Conservation (phyloP, 2,329 filamentous ascomycete species). For the Neonectria ditissima region DNA sequence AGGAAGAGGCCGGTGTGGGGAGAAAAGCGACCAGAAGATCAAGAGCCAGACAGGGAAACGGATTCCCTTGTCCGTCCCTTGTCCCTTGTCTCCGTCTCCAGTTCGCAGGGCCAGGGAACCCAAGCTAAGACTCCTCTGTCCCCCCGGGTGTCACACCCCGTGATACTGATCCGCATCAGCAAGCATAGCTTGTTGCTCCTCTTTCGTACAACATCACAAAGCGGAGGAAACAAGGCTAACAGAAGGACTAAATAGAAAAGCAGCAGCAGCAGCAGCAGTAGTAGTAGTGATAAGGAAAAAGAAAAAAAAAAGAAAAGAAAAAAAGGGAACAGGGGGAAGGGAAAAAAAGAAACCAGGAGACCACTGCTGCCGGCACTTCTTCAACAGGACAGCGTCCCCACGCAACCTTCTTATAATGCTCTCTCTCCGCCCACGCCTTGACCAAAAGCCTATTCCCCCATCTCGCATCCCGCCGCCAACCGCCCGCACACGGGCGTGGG, state of each 20-base stretch:
- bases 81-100: not conserved
- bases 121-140: not conserved
- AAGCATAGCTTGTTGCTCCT: not conserved
- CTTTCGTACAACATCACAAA: not conserved
- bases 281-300: not conserved
- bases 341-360: not conserved
- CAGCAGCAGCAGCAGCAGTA: too few species aligned
- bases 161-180: not conserved
- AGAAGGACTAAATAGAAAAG: not conserved
- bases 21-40: not conserved
- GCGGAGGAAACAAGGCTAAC: not conserved
- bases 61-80: constrained; percentile 1
- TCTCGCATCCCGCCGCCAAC: constrained; percentile 1
- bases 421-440: not conserved
- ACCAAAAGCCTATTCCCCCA: not conserved
- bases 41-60: not conserved
- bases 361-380: not conserved
- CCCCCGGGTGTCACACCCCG: not conserved
- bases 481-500: constrained; percentile 9
- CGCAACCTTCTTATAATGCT: constrained; percentile 15
- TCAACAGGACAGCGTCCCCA: not conserved
- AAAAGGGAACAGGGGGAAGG: not conserved
- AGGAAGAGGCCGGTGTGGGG: not conserved
- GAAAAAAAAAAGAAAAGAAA: not conserved
- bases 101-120: not conserved